phyloP scores from a whole-genome alignment of 352 stramenopile genomes.

The Phytopythium litorale region DNA sequence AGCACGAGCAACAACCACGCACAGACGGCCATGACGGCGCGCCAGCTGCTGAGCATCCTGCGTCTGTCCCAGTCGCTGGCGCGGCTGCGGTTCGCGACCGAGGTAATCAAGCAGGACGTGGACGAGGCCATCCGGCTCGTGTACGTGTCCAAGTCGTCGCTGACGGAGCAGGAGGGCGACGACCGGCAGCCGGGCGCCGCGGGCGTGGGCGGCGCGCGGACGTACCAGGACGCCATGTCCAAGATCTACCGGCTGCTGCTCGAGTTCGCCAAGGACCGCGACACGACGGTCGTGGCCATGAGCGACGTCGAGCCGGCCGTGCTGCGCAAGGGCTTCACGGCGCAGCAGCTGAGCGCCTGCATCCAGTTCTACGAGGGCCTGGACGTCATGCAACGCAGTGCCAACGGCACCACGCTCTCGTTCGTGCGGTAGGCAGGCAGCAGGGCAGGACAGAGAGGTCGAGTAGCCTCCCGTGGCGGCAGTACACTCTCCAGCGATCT shows the following conservation, averaged over 20 bases:
- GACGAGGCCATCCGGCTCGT: constrained; percentile 96
- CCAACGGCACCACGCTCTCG: constrained; percentile 70
- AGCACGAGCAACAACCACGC: constrained; percentile 68
- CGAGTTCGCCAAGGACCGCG: constrained; percentile 87
- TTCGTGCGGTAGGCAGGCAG: constrained; percentile 41
- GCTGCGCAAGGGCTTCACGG: constrained; percentile 95
- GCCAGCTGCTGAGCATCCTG: constrained; percentile 98
- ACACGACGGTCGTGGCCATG: constrained; percentile 73
- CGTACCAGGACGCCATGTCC: constrained; percentile 87
- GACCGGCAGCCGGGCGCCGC: constrained; percentile 11
- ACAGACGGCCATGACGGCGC: constrained; percentile 98
- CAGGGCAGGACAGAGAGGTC: background rate
- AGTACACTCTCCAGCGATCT: background rate
- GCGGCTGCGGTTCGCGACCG: constrained; percentile 93
- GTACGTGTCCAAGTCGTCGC: constrained; percentile 96
- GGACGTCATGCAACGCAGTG: constrained; percentile 81
- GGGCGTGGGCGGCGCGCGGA: constrained; percentile 17
- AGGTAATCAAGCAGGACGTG: constrained; percentile 96
- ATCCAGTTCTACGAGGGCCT: constrained; percentile 93
- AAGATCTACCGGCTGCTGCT: constrained; percentile 95
- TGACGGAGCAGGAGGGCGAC: constrained; percentile 84
- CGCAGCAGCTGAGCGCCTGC: constrained; percentile 92
- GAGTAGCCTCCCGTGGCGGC: too few relatives aligned
- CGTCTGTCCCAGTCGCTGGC: constrained; percentile 96
- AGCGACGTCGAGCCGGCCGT: constrained; percentile 93